These are phyloP conservation scores for Metarhizium rileyi DNA, from an alignment of 2,329 filamentous ascomycete species.

Conservation along the genomic window DNA sequence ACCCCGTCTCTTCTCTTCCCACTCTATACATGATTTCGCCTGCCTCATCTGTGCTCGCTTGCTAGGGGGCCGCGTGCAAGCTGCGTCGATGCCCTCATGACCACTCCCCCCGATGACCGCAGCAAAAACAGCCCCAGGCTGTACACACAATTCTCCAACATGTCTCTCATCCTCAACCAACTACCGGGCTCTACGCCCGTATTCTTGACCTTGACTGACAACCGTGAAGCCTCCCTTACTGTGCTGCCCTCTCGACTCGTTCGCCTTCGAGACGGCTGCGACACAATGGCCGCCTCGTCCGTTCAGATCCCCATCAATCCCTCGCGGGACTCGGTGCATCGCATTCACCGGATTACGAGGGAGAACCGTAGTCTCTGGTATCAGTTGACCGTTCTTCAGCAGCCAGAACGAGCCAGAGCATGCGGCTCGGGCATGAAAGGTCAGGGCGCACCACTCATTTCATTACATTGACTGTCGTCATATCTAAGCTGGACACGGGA, in stretches of 20 bases:
- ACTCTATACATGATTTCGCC: not conserved
- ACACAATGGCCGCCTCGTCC: slow-evolving; percentile 23
- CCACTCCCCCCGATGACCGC: too few species aligned
- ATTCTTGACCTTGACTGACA: not conserved
- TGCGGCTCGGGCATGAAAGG: slow-evolving; percentile 95
- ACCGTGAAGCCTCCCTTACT: not conserved
- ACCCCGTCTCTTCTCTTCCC: not conserved
- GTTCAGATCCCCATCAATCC: slow-evolving; percentile 18
- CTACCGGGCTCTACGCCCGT: not conserved
- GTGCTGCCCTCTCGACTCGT: not conserved
- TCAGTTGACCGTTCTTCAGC: slow-evolving; percentile 76
- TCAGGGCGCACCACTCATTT: slow-evolving; percentile 33
- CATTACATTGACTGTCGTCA: not conserved
- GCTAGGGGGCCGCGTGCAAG: too few species aligned
- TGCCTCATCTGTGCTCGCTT: too few species aligned
- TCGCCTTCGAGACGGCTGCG: not conserved
- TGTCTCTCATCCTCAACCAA: not conserved
- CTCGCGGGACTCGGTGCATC: slow-evolving; percentile 32
- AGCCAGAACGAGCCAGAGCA: slow-evolving; percentile 86
- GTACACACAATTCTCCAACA: not conserved
- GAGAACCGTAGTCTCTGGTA: slow-evolving; percentile 74
- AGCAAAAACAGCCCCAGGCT: too few species aligned
- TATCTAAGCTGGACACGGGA: not conserved
- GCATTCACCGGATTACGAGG: slow-evolving; percentile 46
- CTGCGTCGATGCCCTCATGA: too few species aligned